Evolutionary conservation across 2,329 filamentous ascomycete species (phyloP), one percentile per base, ranked within the genome.

Genomic region (Zasmidium angulare): DNA sequence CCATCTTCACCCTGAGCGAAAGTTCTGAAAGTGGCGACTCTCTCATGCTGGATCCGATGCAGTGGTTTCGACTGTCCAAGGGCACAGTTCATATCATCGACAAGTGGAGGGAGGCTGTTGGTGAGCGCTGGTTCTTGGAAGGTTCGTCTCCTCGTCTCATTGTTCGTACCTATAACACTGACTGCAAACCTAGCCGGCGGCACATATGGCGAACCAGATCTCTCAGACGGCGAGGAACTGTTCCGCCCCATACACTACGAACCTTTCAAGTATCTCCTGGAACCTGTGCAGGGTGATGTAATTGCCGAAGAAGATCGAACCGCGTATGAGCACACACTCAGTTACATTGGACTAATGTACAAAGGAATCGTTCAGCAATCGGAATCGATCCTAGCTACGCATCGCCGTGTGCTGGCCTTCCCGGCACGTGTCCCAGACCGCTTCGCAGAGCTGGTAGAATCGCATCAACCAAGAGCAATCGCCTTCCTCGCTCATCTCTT

Each of bases 261-360:
- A 22, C 56, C 61, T 2, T 66, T 62, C 46, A 50, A 58, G n/a
- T 62, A 64, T 46, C 61, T 66, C 4, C 59, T 66, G 12, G 40
- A 36, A 1, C 61, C 56, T 2, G 53, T 59, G 11, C 59, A 65
- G 3, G 64, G 60, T 10, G 61, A 66, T 21, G 50, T 46, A 2
- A 60, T 66, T 14, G 29, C 46, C n/a, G 31, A 50, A 11, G 63
- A 65, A 24, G 68, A 69, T 51, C 31, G 40, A n/a, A 50, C 62
- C 11, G 58, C 61, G 2, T 69, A 68, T 50, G 53, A 63, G n/a
- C 53, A 64, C 11, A 57, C 62, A 3, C 46, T 70, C 12, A 63
- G 61, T 60, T 68, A 69, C 46, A 58, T 65, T 19, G 68, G 67
- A 17, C 21, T 65, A 7, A 66, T 68, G 31, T 69, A 67, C 65